Evolutionary conservation across 352 stramenopile species (phyloP).

Genomic region (Pelagophyceae sp.): DNA sequence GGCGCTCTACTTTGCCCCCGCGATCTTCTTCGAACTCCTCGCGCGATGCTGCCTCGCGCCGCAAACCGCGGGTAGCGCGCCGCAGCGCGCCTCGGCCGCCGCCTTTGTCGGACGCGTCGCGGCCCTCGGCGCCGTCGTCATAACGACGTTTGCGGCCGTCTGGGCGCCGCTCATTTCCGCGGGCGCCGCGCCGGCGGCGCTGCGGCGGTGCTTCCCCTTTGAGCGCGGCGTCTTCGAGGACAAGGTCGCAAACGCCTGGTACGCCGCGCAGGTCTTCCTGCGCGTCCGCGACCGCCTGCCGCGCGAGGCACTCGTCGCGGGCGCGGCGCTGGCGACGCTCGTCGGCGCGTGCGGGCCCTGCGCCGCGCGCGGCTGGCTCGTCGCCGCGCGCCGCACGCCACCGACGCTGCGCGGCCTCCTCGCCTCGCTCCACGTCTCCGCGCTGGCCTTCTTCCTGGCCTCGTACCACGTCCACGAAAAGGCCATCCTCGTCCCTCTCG

Average conservation of each 20-base stretch:
- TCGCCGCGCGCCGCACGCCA: conserved; percentile 22
- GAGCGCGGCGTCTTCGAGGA: conserved; percentile 91
- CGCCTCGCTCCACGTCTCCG: conserved; percentile 65
- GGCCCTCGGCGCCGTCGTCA: conserved; percentile 69
- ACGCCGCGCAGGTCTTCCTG: conserved; percentile 51
- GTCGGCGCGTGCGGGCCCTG: conserved; percentile 70
- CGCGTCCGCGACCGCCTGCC: conserved; percentile 30
- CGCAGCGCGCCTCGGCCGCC: conserved; percentile 64
- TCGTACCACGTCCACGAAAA: conserved; percentile 98
- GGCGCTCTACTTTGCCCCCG: conserved; percentile 91
- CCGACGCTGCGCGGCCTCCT: conserved; percentile 60
- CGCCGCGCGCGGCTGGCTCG: conserved; percentile 37
- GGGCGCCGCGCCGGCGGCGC: conserved; percentile 55
- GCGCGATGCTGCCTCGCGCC: conserved; percentile 52
- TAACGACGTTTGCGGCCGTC: conserved; percentile 34
- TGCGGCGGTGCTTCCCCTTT: conserved; percentile 88
- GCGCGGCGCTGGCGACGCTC: conserved; percentile 58
- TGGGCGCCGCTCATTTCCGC: conserved; percentile 57
- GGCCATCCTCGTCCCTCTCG: conserved; percentile 79
- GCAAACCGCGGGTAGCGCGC: conserved; percentile 48
- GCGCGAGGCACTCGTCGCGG: not conserved
- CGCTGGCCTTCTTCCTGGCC: conserved; percentile 86
- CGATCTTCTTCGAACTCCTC: conserved; percentile 82
- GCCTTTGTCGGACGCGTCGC: conserved; percentile 81
- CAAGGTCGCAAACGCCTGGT: conserved; percentile 95